phyloP scores from a whole-genome alignment of 768 basidiomycete genomes.

The Pleurotus tuber-regium region DNA sequence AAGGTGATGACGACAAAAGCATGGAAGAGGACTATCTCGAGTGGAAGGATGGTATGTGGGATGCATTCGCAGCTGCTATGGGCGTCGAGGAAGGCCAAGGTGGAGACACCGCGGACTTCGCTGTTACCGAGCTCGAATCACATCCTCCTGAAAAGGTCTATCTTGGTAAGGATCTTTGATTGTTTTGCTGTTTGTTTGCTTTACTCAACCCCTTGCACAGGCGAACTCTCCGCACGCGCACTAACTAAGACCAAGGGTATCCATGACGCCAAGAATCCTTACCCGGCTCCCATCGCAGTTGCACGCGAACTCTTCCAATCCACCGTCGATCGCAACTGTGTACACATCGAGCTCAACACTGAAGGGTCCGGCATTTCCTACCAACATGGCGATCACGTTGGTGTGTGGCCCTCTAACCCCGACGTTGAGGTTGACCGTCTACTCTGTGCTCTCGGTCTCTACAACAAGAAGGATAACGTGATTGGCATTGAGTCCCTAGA shows the following conservation, averaged over 20 bases:
- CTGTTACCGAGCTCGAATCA: conserved; percentile 77
- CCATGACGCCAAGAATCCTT: conserved; percentile 98
- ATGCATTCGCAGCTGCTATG: conserved; percentile 77
- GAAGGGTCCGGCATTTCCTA: conserved; percentile 97
- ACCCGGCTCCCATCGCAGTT: conserved; percentile 73
- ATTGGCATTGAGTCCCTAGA: conserved; percentile 97
- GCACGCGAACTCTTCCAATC: conserved; percentile 82
- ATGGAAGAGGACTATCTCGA: conserved; percentile 99
- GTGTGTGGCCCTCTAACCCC: conserved; percentile 95
- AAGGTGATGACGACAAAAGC: conserved; percentile 98
- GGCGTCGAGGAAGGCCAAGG: conserved; percentile 95
- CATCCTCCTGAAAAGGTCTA: conserved; percentile 88
- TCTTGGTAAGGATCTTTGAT: conserved; percentile 56
- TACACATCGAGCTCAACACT: conserved; percentile 91
- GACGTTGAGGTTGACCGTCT: conserved; percentile 90
- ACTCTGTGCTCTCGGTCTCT: conserved; percentile 81
- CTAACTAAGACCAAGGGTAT: conserved; percentile 93
- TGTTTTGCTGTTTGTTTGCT: conserved; percentile 1
- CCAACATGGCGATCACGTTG: conserved; percentile 97
- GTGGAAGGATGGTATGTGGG: conserved; percentile 99
- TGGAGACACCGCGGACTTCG: conserved; percentile 92
- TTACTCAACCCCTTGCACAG: conserved; percentile 30
- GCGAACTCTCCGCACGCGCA: conserved; percentile 94
- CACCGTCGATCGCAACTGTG: conserved; percentile 81
- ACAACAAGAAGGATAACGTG: conserved; percentile 74